A percentile compares a stretch with the other conserved stretches of the same genome.
Evolutionary conservation across 257 asterid genomes (phyloP).

Genomic region (Solanum dulcamara): DNA sequence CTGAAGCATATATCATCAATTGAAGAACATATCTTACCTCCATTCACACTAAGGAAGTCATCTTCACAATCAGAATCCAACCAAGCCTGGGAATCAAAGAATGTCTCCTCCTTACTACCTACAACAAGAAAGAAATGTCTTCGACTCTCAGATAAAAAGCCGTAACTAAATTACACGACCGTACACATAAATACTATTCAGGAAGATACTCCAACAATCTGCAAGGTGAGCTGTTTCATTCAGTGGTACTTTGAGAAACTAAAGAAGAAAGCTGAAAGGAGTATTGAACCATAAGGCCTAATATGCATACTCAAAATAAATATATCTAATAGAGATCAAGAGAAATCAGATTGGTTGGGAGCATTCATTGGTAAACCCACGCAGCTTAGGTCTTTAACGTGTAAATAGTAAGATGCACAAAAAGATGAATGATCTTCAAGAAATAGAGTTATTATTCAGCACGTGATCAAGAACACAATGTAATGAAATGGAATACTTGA

Average conservation of each 20-base stretch:
- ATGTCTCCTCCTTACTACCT: slow-evolving; percentile 70
- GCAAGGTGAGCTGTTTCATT: background rate
- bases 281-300: background rate
- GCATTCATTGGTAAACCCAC: background rate
- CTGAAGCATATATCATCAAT: background rate
- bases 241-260: background rate
- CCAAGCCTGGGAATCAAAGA: slow-evolving; percentile 73
- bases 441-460: background rate
- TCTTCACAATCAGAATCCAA: slow-evolving; percentile 80
- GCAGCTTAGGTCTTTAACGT: background rate
- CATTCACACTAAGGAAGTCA: slow-evolving; percentile 66
- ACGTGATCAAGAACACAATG: background rate
- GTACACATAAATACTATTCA: background rate
- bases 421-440: background rate
- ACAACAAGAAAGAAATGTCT: background rate
- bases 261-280: background rate
- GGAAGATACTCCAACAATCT: background rate
- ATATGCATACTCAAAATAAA: background rate
- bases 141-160: background rate
- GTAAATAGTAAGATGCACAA: background rate
- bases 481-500: background rate
- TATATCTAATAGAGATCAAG: background rate
- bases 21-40: slow-evolving; percentile 42
- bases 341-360: background rate
- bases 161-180: background rate